A percentile compares a stretch with the other conserved stretches of the same genome.
These are phyloP conservation scores for Coniochaeta ligniaria DNA, from an alignment of 2,329 filamentous ascomycete genomes.

Conservation along the genomic window DNA sequence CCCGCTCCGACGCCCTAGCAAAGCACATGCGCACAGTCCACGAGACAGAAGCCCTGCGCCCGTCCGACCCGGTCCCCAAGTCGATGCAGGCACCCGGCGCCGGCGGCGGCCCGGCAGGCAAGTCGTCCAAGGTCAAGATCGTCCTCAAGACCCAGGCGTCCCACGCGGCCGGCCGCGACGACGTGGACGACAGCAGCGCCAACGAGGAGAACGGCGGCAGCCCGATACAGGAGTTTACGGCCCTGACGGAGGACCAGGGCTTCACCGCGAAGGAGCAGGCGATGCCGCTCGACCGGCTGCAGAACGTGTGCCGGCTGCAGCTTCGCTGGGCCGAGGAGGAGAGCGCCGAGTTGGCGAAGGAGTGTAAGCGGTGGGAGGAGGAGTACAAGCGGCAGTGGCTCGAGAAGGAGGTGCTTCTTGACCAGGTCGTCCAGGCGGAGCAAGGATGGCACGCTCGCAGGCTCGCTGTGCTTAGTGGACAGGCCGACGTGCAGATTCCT, in stretches of 20 bases:
- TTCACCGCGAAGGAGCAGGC: slow-evolving; percentile 60
- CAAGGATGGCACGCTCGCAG: slow-evolving; percentile 56
- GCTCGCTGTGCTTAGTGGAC: slow-evolving; percentile 43
- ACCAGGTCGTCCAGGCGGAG: slow-evolving; percentile 63
- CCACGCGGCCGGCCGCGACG: slow-evolving; percentile 47
- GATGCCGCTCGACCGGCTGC: slow-evolving; percentile 52
- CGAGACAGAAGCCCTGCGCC: slow-evolving; percentile 88
- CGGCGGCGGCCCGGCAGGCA: slow-evolving; percentile 27
- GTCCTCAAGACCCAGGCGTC: slow-evolving; percentile 56
- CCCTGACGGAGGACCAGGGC: slow-evolving; percentile 47
- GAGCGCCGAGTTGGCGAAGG: slow-evolving; percentile 52
- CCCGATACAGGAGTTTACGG: slow-evolving; percentile 33
- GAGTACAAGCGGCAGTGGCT: slow-evolving; percentile 66
- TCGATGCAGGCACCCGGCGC: slow-evolving; percentile 42
- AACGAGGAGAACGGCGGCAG: slow-evolving; percentile 46
- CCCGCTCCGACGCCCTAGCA: slow-evolving; percentile 86
- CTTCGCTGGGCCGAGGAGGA: slow-evolving; percentile 67
- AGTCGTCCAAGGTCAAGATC: slow-evolving; percentile 51
- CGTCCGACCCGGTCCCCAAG: slow-evolving; percentile 67
- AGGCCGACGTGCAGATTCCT: slow-evolving; percentile 34
- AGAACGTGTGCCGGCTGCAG: slow-evolving; percentile 63
- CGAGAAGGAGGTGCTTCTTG: slow-evolving; percentile 72
- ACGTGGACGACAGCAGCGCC: slow-evolving; percentile 36
- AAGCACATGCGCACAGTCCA: slow-evolving; percentile 99
- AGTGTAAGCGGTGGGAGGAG: slow-evolving; percentile 61